Evolutionary conservation across 106 monocot species (phyloP), one percentile per base, ranked within the genome.

Genomic region (Allium sativum): DNA sequence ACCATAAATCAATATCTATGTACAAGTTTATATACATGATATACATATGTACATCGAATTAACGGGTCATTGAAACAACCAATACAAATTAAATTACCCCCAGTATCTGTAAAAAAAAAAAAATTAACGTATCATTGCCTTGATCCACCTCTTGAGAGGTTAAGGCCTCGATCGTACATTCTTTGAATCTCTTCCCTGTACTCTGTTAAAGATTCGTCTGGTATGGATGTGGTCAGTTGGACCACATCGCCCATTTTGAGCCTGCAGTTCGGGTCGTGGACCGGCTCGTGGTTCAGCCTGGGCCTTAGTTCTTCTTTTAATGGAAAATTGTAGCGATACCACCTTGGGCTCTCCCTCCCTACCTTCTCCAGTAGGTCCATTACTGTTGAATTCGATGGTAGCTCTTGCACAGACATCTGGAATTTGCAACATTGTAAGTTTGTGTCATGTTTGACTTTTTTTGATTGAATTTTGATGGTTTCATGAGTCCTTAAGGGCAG

Each of bases 381-480:
- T 19, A 92, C 52, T 3, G 86, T 87, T 7, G 86, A 92, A 52
- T 86, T 78, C 3, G 73, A 62, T n/a, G 81, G 78, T 45, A 86
- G 56, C 48, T 92, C 92, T 18, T 84, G 83, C 6, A 92, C 83
- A 10, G 82, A 76, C 91, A 92, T 92, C 91, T 92, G 86, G 50
- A 64, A 31, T 48, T 14, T 17, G 41, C 11, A 44, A 40, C 1
- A 9, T 0, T 9, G 60, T 44, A 44, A 60, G 44, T 44, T 44
- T 11, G 3, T 44, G 16, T 3, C 42, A 15, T 53, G 53, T n/a
- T 18, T 4, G 0, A 53, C 12, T 53, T 53, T 53, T 53, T n/a
- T 7, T n/a, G 16, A 53, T 18, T 12, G 53, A n/a, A 14, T 14
- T 18, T 16, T 16, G 18, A 53, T 14, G 16, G 13, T 5, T 53